Conservation (phyloP, 345 rosid genomes). For the Eucalyptus tenuipes region DNA sequence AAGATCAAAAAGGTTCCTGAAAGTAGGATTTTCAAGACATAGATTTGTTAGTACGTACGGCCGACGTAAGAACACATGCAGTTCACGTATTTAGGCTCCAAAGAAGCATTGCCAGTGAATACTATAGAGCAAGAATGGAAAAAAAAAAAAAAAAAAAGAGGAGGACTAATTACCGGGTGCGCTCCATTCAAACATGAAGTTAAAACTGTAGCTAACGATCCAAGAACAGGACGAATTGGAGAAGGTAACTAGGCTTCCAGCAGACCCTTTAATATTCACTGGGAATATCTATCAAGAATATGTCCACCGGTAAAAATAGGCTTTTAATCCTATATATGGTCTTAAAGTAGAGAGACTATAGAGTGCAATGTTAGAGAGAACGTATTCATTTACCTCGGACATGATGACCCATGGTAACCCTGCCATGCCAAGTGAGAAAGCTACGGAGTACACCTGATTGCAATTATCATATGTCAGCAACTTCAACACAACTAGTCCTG, state of each 20-base stretch:
- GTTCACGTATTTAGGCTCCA: background rate
- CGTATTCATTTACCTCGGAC: slow-evolving; percentile 38
- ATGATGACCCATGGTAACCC: slow-evolving; percentile 3
- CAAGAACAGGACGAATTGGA: slow-evolving; percentile 81
- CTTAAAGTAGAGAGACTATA: background rate
- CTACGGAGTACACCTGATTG: slow-evolving; percentile 14
- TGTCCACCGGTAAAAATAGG: background rate
- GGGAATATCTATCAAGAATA: slow-evolving; percentile 52
- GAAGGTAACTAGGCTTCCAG: slow-evolving; percentile 72
- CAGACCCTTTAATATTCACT: slow-evolving; percentile 59
- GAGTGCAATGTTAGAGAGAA: background rate
- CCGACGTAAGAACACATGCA: background rate
- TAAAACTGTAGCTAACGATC: slow-evolving; percentile 76
- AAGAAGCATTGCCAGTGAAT: background rate
- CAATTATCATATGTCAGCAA: background rate
- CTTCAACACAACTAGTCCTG: background rate
- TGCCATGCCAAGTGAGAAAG: background rate
- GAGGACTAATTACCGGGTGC: slow-evolving; percentile 32
- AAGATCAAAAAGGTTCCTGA: slow-evolving; percentile 37
- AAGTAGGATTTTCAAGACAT: background rate
- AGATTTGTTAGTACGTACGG: background rate
- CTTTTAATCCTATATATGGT: background rate
- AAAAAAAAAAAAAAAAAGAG: no score
- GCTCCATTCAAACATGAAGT: slow-evolving; percentile 75
- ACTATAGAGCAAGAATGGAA: background rate